These are phyloP conservation scores for Elymus sibiricus DNA, from an alignment of 176 grass and related monocot genomes.

Conservation along the genomic window DNA sequence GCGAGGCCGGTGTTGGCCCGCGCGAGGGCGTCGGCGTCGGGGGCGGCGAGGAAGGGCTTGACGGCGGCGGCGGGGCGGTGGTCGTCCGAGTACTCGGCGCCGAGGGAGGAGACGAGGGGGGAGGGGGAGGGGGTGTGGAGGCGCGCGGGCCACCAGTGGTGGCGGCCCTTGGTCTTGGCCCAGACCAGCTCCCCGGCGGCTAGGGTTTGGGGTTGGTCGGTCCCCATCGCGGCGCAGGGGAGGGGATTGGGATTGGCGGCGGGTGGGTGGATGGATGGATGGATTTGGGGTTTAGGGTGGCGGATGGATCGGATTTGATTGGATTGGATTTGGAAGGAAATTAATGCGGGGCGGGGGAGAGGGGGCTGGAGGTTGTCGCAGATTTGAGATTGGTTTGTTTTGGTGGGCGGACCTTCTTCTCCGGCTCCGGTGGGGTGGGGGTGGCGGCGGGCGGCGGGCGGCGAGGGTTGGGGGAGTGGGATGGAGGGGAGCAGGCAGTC, in stretches of 20 bases:
- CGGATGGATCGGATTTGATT: background rate
- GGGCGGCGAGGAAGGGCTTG: background rate
- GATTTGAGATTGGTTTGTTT: no score
- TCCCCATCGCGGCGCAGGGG: background rate
- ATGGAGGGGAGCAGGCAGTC: no score
- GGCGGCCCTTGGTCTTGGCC: slow-evolving; percentile 52
- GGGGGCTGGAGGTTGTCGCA: no score
- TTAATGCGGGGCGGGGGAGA: no score
- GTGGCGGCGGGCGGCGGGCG: no score
- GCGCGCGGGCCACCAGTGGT: slow-evolving; percentile 38
- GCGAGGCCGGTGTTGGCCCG: background rate
- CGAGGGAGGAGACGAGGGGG: slow-evolving; percentile 18
- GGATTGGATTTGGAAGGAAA: no score
- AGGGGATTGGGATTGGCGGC: background rate
- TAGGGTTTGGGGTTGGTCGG: slow-evolving; percentile 23
- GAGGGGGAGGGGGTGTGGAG: background rate
- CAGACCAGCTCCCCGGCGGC: slow-evolving; percentile 67
- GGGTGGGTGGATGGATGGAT: background rate
- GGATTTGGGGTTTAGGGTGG: background rate
- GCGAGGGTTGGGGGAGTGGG: no score
- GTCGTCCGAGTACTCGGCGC: background rate
- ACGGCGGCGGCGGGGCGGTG: background rate
- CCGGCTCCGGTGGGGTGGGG: no score
- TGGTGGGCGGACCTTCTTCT: no score
- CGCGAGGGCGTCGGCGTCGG: slow-evolving; percentile 24